Evolutionary conservation across 768 basidiomycete genomes (phyloP), one percentile per base, ranked within the genome.

Genomic region (Leccinum longicurvipes): DNA sequence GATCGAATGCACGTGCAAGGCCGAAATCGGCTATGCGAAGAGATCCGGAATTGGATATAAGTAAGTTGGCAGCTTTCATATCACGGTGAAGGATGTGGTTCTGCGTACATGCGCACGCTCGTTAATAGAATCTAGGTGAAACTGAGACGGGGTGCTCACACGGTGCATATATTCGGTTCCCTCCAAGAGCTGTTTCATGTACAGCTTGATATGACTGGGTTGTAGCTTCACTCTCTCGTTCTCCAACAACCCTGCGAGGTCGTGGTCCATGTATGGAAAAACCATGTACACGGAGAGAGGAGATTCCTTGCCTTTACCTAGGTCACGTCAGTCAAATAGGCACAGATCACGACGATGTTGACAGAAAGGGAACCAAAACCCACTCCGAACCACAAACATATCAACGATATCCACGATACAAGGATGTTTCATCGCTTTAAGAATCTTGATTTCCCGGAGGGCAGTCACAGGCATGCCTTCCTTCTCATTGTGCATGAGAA

Each of bases 201-300:
- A 96, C 27, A 96, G 76, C 74, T 98, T 99, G 73, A 98, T 94
- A 58, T 93, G 85, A 62, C 87, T 87, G 8, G 87, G 84, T 49
- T 82, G 82, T 4, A 96, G 76, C 62, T 87, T 87, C 56, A 94
- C 94, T 25, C 89, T 82, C 57, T 91, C 87, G 67, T 98, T 98
- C 72, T 95, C 92, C 57, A 99, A 75, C 36, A 98, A 72, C 3
- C 97, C 97, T 2, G 96, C 93, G 11, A 99, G 83, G 73, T 99
- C 97, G 65, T 99, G 96, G 65, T 98, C 97, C 97, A 98, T 98
- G 74, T 98, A 99, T 0, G 97, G 97, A 66, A 98, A 99, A 41
- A 98, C 96, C 93, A 98, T 97, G 73, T 91, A 97, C 14, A 98
- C 91, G 4, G 91, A 91, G 52, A 92, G 75, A 24, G 88, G 84